Conservation (phyloP, 805 yeast species). For the Schwanniomyces pseudopolymorphus region DNA sequence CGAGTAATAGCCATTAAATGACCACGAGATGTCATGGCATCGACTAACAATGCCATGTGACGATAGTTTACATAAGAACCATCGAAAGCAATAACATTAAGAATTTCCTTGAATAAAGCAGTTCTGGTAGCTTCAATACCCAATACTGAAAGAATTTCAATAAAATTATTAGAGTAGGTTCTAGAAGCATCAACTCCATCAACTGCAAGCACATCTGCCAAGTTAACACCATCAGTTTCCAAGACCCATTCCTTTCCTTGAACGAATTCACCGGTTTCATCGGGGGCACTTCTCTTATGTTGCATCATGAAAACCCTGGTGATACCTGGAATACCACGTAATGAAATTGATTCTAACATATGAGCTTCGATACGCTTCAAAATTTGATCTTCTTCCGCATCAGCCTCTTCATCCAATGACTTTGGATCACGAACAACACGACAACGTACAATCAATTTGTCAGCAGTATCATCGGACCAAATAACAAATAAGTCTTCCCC, state of each 20-base stretch:
- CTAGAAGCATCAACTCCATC: constrained; percentile 92
- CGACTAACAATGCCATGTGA: constrained; percentile 96
- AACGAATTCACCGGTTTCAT: constrained; percentile 79
- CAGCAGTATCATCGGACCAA: constrained; percentile 99
- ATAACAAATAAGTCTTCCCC: constrained; percentile 95
- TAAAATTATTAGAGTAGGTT: constrained; percentile 94
- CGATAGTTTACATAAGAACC: constrained; percentile 99
- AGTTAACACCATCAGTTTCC: constrained; percentile 97
- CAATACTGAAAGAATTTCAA: constrained; percentile 88
- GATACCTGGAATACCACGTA: constrained; percentile 95
- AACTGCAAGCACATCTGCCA: constrained; percentile 91
- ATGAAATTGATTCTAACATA: constrained; percentile 91
- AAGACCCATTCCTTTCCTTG: constrained; percentile 96
- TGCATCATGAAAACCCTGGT: constrained; percentile 89
- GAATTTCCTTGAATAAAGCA: constrained; percentile 89
- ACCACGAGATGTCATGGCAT: constrained; percentile 98
- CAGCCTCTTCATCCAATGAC: constrained; percentile 87
- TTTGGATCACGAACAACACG: constrained; percentile 97
- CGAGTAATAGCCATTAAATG: constrained; percentile 98
- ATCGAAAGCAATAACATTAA: constrained; percentile 97
- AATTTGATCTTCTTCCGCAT: constrained; percentile 95
- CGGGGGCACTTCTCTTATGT: constrained; percentile 69
- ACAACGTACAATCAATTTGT: constrained; percentile 93
- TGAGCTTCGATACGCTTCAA: constrained; percentile 92
- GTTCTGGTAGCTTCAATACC: constrained; percentile 99